Base-by-base conservation (phyloP, 495 filamentous ascomycete genomes). In the Xylaria grammica region DNA sequence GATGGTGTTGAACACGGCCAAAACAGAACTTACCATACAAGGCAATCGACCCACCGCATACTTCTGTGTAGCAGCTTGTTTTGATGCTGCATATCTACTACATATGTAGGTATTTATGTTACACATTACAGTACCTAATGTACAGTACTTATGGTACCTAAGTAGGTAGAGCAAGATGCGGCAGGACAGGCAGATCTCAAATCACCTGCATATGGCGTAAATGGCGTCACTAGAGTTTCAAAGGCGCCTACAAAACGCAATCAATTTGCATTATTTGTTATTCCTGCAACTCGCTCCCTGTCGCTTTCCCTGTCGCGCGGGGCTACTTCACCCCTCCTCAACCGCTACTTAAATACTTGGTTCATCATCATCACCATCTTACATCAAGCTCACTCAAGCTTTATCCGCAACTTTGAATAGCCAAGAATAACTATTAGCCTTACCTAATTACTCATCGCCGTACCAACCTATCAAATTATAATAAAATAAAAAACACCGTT, bases 191-290 rank as follows among this genome's bases (percentile, higher is more conserved):
- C 40, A 42, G 45, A 62, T 54, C 48, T 62, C 60, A 54, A 54
- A 62, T 53, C 46, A 42, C 60, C 19, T 45, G 49, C 48, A 62
- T 44, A 62, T 62, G 60, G 49, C 60, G 60, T 20, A 54, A n/a
- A 62, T 62, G 38, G 60, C 60, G 49, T 62, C 60, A 62, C 60
- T 44, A 45, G 26, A 52, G 34, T 45, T 62, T 44, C 60, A 50
- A 51, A 51, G 15, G 57, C 17, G 11, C 17, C 20, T 58, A 32
- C 27, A 46, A 46, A 48, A 34, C 48, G 56, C 38, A 22, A 15
- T 42, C 38, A 22, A 15, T 42, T 45, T 27, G 36, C 45, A 57
- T 44, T 57, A 57, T 44, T 57, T 57, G 54, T 45, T 42, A 57
- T 57, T 40, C 53, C 26, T 44, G 36, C 38, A 38, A 27, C 44